A percentile compares a stretch with the other conserved stretches of the same genome.
Conservation (phyloP, 2,329 filamentous ascomycete genomes). For the Ceratocystis harringtonii region DNA sequence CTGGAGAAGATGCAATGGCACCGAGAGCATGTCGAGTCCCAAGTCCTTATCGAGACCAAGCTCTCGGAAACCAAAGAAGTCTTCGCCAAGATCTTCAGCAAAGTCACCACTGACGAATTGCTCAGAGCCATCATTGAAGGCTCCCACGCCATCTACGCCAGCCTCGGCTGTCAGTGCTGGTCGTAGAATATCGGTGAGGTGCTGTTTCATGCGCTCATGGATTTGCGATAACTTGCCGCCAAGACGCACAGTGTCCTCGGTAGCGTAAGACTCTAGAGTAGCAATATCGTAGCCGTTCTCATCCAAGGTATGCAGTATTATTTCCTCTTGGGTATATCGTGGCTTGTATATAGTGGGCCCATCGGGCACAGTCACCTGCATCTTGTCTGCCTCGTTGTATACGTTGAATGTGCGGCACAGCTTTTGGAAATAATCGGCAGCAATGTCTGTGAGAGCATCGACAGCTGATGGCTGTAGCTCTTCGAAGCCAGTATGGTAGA, state of each 20-base stretch:
- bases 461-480: conserved; percentile 91
- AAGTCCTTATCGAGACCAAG: conserved; percentile 85
- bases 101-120: conserved; percentile 96
- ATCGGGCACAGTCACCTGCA: conserved; percentile 37
- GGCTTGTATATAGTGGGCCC: conserved; percentile 33
- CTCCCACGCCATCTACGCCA: conserved; percentile 68
- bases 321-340: conserved; percentile 69
- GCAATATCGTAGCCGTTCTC: conserved; percentile 75
- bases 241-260: conserved; percentile 83
- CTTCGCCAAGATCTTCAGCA: conserved; percentile 91
- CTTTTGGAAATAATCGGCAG: conserved; percentile 78
- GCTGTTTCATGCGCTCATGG: conserved; percentile 86
- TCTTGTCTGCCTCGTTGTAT: conserved; percentile 60
- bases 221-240: conserved; percentile 64
- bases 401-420: conserved; percentile 63
- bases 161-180: conserved; percentile 65
- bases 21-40: conserved; percentile 71
- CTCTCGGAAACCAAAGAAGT: conserved; percentile 97
- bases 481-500: conserved; percentile 93
- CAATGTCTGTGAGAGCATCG: conserved; percentile 78
- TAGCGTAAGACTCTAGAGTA: conserved; percentile 69
- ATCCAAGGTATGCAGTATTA: conserved; percentile 69
- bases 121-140: conserved; percentile 92
- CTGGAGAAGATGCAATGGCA: conserved; percentile 86
- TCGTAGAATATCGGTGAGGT: conserved; percentile 83